Conservation (phyloP, 148 eudicot species). For the Heliamphora exappendiculata region DNA sequence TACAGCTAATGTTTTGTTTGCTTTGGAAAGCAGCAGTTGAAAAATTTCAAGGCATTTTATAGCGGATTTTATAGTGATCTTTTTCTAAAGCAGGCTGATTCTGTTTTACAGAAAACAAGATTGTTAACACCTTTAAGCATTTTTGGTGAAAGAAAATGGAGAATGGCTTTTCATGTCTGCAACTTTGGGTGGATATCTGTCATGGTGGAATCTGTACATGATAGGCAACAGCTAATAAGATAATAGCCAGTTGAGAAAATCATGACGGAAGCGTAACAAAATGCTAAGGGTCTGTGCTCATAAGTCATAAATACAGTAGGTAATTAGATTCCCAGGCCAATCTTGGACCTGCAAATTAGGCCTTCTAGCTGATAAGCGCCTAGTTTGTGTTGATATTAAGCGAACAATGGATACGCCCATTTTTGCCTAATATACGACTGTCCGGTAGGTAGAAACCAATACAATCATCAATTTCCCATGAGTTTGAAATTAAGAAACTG, state of each 20-base stretch:
- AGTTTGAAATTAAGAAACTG: background rate
- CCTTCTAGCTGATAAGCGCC: slow-evolving; percentile 93
- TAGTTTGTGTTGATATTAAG: slow-evolving; percentile 93
- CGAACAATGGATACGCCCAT: slow-evolving; percentile 95
- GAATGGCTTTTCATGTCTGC: background rate
- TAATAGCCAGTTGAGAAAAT: background rate
- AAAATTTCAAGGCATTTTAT: too few species aligned
- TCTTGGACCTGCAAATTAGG: slow-evolving; percentile 81
- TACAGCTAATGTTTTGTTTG: too few species aligned
- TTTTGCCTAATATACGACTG: slow-evolving; percentile 65
- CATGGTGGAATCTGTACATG: background rate
- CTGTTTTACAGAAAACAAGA: slow-evolving; percentile 36
- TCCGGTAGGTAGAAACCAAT: slow-evolving; percentile 42
- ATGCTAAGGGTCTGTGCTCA: background rate
- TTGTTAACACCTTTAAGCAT: background rate
- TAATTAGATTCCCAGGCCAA: background rate
- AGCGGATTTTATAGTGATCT: slow-evolving; percentile 94
- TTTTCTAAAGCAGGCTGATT: slow-evolving; percentile 99
- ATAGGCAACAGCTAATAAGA: background rate
- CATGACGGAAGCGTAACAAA: background rate
- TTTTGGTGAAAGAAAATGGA: slow-evolving; percentile 1
- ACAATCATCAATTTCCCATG: background rate
- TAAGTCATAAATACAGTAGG: background rate
- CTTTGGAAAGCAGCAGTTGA: too few species aligned
- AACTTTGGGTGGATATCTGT: background rate